Evolutionary conservation across 2,329 filamentous ascomycete species (phyloP), one percentile per base, ranked within the genome.

Genomic region (Coniochaeta sp.): DNA sequence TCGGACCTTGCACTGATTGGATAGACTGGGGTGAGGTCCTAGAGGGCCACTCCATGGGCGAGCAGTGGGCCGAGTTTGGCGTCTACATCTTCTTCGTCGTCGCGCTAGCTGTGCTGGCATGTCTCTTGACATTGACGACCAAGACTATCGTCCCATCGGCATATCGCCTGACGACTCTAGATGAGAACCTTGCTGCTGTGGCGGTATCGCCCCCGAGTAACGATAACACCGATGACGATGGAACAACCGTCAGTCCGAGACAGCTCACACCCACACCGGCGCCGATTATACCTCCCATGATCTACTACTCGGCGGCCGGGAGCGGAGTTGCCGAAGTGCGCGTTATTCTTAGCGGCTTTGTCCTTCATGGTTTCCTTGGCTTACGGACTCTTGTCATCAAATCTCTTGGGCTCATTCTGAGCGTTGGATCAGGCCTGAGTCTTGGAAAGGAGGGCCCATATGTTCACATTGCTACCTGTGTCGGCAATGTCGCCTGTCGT

Each of bases 251-350:
- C 57, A 73, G 67, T 50, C 71, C 69, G 8, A 65, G 61, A 35
- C 58, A 67, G 42, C 74, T 63, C 55, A 73, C 65, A 18, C 73
- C n/a, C 2, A 69, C 57, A 55, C 68, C 50, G 56, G 66, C 51
- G 55, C 61, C 63, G 1, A 48, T 52, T 2, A 68, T 74, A 1
- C 79, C 86, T 2, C 87, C 89, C 1, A 95, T 95, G 86, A 80
- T 92, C 5, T 99, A 96, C 69, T 99, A 96, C 67, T 91, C 94
- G 7, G 94, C 92, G 53, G 92, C 92, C 38, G 94, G 94, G 48
- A 96, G 91, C 69, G 94, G 94, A 60, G 94, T 99, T 12, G 94
- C 94, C 6, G 94, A 99, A 71, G 92, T 97, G 52, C 91, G 94
- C 57, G 94, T 97, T 54, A 97, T 97, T 53, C 80, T 97, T n/a